Evolutionary conservation across 306 rosid species (phyloP).

Genomic region (Boehmeria nivea): DNA sequence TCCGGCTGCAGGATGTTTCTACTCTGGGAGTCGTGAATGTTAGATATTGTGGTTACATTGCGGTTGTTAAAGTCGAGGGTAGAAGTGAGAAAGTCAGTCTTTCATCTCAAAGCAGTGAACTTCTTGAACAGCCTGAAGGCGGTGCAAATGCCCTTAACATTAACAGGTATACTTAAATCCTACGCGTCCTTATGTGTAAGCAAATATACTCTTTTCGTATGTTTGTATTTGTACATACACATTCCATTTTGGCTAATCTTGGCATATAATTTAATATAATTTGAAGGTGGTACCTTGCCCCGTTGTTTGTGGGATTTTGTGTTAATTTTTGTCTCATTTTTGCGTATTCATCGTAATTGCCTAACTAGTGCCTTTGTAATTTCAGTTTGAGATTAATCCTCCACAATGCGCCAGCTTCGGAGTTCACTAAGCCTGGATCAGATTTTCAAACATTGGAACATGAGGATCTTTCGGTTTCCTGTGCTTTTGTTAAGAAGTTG

Average conservation of each 20-base stretch:
- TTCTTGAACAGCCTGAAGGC: slow-evolving; percentile 83
- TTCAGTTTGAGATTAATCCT: slow-evolving; percentile 83
- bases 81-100: slow-evolving; percentile 36
- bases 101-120: slow-evolving; percentile 51
- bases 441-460: slow-evolving; percentile 41
- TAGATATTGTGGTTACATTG: slow-evolving; percentile 76
- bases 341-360: neutral
- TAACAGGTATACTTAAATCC: slow-evolving; percentile 77
- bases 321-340: slow-evolving; percentile 1
- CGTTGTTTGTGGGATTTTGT: neutral
- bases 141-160: slow-evolving; percentile 95
- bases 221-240: too few species aligned
- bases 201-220: too few species aligned
- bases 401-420: slow-evolving; percentile 56
- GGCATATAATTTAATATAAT: too few species aligned
- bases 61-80: slow-evolving; percentile 66
- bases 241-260: too few species aligned
- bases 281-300: neutral
- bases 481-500: slow-evolving; percentile 57
- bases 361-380: slow-evolving; percentile 25
- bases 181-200: neutral
- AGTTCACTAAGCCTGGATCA: slow-evolving; percentile 41
- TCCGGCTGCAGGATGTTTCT: slow-evolving; percentile 63
- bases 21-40: slow-evolving; percentile 80
- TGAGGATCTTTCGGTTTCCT: slow-evolving; percentile 54